phyloP scores from a whole-genome alignment of 352 stramenopile genomes.

The Phytophthora hibernalis region DNA sequence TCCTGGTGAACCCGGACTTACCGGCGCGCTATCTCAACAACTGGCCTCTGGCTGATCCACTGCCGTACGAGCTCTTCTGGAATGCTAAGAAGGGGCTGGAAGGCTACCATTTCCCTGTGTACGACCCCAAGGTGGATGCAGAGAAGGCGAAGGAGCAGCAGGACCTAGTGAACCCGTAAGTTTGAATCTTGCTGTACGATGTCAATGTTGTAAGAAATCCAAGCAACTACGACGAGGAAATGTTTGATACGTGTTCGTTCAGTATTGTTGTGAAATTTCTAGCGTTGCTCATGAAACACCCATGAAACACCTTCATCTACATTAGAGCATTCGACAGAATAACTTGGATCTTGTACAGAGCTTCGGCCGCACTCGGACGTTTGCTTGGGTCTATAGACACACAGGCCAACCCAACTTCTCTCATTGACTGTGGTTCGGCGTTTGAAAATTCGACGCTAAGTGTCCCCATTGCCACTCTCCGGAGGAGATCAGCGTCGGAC shows the following conservation, averaged over 20 bases:
- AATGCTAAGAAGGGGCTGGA: constrained; percentile 25
- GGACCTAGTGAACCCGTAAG: constrained; percentile 15
- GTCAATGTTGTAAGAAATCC: no score
- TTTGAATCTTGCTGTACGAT: not conserved
- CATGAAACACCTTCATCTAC: not conserved
- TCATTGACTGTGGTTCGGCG: not conserved
- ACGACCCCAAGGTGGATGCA: constrained; percentile 16
- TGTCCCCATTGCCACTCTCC: constrained; percentile 29
- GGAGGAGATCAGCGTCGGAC: constrained; percentile 27
- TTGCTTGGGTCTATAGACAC: constrained; percentile 29
- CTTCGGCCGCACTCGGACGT: constrained; percentile 30
- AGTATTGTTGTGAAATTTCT: not conserved
- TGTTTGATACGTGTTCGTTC: no score
- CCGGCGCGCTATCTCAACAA: constrained; percentile 37
- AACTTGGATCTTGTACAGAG: constrained; percentile 30
- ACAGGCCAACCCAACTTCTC: constrained; percentile 24
- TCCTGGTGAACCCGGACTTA: constrained; percentile 50
- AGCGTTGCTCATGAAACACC: not conserved
- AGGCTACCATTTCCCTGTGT: constrained; percentile 25
- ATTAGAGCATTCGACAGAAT: not conserved
- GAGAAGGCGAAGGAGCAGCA: not conserved
- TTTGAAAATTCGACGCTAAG: constrained; percentile 34
- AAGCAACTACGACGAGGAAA: no score
- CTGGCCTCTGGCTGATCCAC: constrained; percentile 20
- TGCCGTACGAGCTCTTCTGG: constrained; percentile 31